Conservation (phyloP, 148 eudicot genomes). For the Silene uniflora region DNA sequence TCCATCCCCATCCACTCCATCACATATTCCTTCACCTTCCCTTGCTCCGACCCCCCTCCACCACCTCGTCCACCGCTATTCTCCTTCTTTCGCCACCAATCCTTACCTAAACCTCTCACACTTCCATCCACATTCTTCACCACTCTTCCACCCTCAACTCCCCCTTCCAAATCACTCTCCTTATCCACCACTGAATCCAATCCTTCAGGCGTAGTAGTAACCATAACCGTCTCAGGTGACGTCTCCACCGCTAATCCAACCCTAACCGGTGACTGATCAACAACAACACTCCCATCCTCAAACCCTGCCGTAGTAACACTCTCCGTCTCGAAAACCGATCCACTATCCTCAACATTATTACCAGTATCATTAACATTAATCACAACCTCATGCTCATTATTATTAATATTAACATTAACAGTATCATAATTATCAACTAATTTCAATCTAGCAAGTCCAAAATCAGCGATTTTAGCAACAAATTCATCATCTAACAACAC, state of each 20-base stretch:
- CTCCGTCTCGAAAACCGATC: slow-evolving; percentile 60
- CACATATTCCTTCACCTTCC: slow-evolving; percentile 84
- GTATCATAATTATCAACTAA: slow-evolving; percentile 30
- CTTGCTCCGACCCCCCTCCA: slow-evolving; percentile 29
- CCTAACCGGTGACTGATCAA: slow-evolving; percentile 59
- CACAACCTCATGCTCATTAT: slow-evolving; percentile 20
- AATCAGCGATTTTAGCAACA: slow-evolving; percentile 76
- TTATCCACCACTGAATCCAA: slow-evolving; percentile 37
- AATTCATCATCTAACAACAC: slow-evolving; percentile 56
- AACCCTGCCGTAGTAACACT: slow-evolving; percentile 64
- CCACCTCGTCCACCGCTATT: slow-evolving; percentile 33
- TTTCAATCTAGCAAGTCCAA: slow-evolving; percentile 79
- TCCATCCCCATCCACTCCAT: slow-evolving; percentile 92
- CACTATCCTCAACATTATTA: slow-evolving; percentile 48
- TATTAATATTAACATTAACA: slow-evolving; percentile 8
- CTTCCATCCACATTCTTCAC: slow-evolving; percentile 20
- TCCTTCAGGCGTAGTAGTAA: slow-evolving; percentile 37
- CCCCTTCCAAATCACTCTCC: slow-evolving; percentile 46
- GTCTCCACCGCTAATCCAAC: slow-evolving; percentile 36
- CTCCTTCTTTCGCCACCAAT: slow-evolving; percentile 29
- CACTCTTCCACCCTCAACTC: slow-evolving; percentile 27
- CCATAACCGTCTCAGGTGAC: slow-evolving; percentile 52
- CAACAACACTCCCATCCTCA: slow-evolving; percentile 46
- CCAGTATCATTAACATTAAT: slow-evolving; percentile 28
- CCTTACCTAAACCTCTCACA: slow-evolving; percentile 13